Percentiles rank a stretch among this genome's conserved stretches.
phyloP scores from a whole-genome alignment of 2,329 filamentous ascomycete genomes.

The Cryphonectria carpinicola region DNA sequence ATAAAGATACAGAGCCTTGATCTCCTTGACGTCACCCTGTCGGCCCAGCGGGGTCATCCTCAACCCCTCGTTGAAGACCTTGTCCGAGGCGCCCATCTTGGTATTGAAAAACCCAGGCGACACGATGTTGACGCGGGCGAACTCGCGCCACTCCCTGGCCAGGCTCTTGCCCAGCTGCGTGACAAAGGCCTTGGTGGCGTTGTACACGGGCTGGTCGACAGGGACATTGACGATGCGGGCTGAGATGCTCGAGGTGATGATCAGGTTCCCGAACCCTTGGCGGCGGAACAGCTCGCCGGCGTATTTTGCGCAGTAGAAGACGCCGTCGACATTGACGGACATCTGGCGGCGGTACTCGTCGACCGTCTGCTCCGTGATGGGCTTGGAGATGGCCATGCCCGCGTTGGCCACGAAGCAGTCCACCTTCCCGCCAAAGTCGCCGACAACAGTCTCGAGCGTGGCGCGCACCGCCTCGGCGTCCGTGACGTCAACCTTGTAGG shows the following conservation, averaged over 20 bases:
- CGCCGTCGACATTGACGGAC: slow-evolving; percentile 58
- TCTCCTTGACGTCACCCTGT: slow-evolving; percentile 66
- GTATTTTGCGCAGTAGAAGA: slow-evolving; percentile 49
- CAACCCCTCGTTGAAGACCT: slow-evolving; percentile 49
- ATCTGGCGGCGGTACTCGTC: slow-evolving; percentile 57
- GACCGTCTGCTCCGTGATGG: slow-evolving; percentile 56
- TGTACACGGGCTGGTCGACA: slow-evolving; percentile 59
- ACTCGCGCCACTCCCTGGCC: slow-evolving; percentile 50
- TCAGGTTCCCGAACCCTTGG: slow-evolving; percentile 52
- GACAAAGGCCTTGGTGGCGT: slow-evolving; percentile 58
- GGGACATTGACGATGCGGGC: slow-evolving; percentile 55
- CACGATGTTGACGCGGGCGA: slow-evolving; percentile 28
- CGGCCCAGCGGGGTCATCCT: slow-evolving; percentile 57
- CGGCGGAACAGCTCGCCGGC: slow-evolving; percentile 47
- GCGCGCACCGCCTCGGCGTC: slow-evolving; percentile 42
- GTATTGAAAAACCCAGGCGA: slow-evolving; percentile 53
- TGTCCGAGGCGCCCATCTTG: slow-evolving; percentile 53
- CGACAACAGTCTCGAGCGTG: slow-evolving; percentile 40
- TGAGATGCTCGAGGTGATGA: slow-evolving; percentile 57
- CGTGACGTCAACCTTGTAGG: slow-evolving; percentile 52
- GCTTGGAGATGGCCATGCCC: slow-evolving; percentile 57
- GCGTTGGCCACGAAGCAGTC: slow-evolving; percentile 50
- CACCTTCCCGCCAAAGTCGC: slow-evolving; percentile 45
- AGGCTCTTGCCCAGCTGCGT: slow-evolving; percentile 60
- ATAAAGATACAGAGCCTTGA: slow-evolving; percentile 63